Percentiles rank a stretch among this genome's conserved stretches.
Conservation (phyloP, 2,329 filamentous ascomycete genomes). For the Neopestalotiopsis sp. region DNA sequence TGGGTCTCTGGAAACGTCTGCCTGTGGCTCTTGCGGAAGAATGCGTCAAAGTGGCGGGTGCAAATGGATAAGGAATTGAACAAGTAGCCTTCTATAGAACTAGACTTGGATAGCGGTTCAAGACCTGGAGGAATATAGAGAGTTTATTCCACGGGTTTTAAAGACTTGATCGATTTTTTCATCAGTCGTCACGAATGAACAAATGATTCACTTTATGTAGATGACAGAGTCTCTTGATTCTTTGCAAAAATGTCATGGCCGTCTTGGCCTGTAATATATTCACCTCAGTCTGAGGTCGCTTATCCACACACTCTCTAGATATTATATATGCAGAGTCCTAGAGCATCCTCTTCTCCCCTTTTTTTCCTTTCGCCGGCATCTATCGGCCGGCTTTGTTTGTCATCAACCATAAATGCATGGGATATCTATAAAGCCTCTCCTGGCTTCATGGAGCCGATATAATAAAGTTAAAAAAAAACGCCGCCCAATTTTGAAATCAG, state of each 20-base stretch:
- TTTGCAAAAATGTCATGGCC: not conserved
- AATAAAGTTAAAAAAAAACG: not conserved
- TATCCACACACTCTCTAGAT: not conserved
- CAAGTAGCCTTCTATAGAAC: not conserved
- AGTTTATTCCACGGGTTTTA: no score
- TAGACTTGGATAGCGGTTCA: not conserved
- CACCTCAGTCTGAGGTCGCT: not conserved
- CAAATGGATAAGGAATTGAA: conserved; percentile 56
- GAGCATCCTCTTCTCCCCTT: not conserved
- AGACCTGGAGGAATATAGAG: not conserved
- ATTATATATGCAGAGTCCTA: not conserved
- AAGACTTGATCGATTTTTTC: no score
- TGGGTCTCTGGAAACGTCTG: conserved; percentile 61
- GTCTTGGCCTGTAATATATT: not conserved
- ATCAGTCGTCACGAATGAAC: not conserved
- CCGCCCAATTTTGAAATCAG: not conserved
- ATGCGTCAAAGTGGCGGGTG: conserved; percentile 66
- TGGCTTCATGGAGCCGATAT: not conserved
- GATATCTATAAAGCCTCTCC: conserved; percentile 5
- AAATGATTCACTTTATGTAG: not conserved
- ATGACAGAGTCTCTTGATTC: not conserved
- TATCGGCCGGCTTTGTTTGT: not conserved
- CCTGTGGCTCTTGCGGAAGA: conserved; percentile 66
- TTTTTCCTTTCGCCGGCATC: not conserved
- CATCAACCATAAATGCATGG: not conserved